phyloP scores from a whole-genome alignment of 768 basidiomycete species.

The Atractiella rhizophila region DNA sequence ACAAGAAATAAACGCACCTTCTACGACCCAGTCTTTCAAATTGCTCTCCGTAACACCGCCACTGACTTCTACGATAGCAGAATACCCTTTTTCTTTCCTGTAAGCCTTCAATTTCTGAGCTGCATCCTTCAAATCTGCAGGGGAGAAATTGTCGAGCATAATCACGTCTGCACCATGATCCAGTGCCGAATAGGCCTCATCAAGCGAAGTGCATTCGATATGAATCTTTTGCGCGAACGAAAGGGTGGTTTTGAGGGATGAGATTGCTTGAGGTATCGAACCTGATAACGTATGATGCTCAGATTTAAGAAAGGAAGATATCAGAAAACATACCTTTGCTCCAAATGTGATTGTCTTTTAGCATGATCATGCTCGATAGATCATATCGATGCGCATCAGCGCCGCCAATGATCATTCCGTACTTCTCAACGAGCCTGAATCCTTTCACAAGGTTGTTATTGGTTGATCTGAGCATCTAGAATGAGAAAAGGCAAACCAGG shows the following conservation, averaged over 20 bases:
- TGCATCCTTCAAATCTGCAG: constrained; percentile 35
- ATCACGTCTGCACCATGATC: constrained; percentile 38
- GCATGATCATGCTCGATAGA: constrained; percentile 98
- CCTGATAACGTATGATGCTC: constrained; percentile 26
- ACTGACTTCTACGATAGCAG: constrained; percentile 70
- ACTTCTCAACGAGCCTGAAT: constrained; percentile 83
- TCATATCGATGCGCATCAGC: constrained; percentile 88
- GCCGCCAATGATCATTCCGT: constrained; percentile 93
- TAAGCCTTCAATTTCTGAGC: constrained; percentile 38
- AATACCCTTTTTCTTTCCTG: constrained; percentile 37
- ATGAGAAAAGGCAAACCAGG: constrained; percentile 31
- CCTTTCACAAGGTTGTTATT: constrained; percentile 25
- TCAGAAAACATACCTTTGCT: constrained; percentile 40
- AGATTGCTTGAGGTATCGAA: constrained; percentile 68
- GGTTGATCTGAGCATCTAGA: not conserved
- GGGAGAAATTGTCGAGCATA: constrained; percentile 18
- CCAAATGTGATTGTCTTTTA: constrained; percentile 99
- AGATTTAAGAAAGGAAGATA: not conserved
- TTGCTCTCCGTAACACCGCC: constrained; percentile 83
- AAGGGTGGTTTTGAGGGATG: constrained; percentile 60
- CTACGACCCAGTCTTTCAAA: constrained; percentile 49
- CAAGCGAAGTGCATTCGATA: constrained; percentile 70
- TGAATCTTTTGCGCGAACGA: constrained; percentile 80
- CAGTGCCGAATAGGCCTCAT: constrained; percentile 89
- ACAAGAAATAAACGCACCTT: constrained; percentile 32